Conservation (phyloP, 495 filamentous ascomycete genomes). For the Jackrogersella multiformis region DNA sequence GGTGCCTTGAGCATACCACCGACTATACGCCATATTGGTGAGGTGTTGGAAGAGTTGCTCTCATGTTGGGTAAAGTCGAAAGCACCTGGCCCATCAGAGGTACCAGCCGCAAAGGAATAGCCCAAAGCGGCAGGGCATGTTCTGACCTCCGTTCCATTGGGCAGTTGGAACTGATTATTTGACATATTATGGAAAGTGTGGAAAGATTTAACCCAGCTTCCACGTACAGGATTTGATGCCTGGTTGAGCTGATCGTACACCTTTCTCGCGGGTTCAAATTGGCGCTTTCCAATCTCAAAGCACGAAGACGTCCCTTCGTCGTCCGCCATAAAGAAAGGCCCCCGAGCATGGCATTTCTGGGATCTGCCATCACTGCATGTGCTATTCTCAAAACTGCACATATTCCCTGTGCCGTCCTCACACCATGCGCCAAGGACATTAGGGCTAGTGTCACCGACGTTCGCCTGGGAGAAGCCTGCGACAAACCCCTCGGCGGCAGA, state of each 20-base stretch:
- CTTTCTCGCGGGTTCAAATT: slow-evolving; percentile 72
- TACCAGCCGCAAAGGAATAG: slow-evolving; percentile 94
- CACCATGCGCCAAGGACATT: slow-evolving; percentile 88
- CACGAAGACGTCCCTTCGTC: slow-evolving; percentile 81
- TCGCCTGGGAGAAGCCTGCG: slow-evolving; percentile 93
- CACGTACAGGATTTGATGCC: slow-evolving; percentile 60
- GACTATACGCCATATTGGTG: slow-evolving; percentile 84
- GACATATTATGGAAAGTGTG: slow-evolving; percentile 82
- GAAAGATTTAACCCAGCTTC: slow-evolving; percentile 73
- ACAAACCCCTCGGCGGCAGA: slow-evolving; percentile 76
- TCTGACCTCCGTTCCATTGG: slow-evolving; percentile 74
- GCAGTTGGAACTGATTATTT: slow-evolving; percentile 73
- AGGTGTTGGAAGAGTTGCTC: slow-evolving; percentile 75
- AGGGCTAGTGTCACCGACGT: slow-evolving; percentile 90
- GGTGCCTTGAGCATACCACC: slow-evolving; percentile 77
- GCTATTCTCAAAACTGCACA: slow-evolving; percentile 78
- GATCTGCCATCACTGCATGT: slow-evolving; percentile 77
- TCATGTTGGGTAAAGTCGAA: slow-evolving; percentile 95
- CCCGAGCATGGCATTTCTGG: slow-evolving; percentile 83
- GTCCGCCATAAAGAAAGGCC: slow-evolving; percentile 76
- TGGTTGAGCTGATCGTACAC: slow-evolving; percentile 67
- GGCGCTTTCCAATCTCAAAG: slow-evolving; percentile 78
- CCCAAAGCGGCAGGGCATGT: slow-evolving; percentile 95
- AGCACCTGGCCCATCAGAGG: slow-evolving; percentile 89
- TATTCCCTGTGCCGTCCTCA: slow-evolving; percentile 75